Evolutionary conservation across 78 protist species (phyloP), one percentile per base, ranked within the genome.

Genomic region (Tieghemostelium lacteum): DNA sequence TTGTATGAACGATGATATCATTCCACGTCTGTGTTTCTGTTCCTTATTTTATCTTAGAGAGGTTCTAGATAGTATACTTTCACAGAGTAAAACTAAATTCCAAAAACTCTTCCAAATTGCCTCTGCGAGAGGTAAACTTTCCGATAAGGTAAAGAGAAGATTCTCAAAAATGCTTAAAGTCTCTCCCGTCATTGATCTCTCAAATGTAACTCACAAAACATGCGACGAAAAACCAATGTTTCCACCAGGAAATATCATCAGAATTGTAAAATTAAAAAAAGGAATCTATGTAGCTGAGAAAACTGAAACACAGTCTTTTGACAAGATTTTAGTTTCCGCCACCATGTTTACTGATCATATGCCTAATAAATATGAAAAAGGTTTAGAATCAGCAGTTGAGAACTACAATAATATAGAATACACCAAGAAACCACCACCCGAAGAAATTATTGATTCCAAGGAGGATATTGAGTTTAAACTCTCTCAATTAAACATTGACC

Each of bases 321-420:
- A 61, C 31, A 74, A 88, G 71, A 88, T 88, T 45, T 66, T 88
- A 1, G 87, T 88, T 16, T 88, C 93, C 0, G 22, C 55, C 12
- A 42, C 73, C 10, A 88, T 88, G 93, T 72, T 88, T 39, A 88
- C 86, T 2, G 93, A 88, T 66, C 93, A 88, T 34, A 77, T 88
- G 83, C 93, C 93, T 22, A 26, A 88, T 24, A 77, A 77, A 62
- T 88, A 88, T 63, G 93, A 88, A 40, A 63, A 60, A 28, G 85
- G 86, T 37, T 60, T 88, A 20, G 52, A 14, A 22, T 58, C 73
- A 22, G 76, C 91, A 0, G 14, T 83, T 17, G 37, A 69, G 24
- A 66, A 83, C 33, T 28, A 69, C 3, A 36, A 28, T 26, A 69
- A 66, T n/a, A 33, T 3, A 5, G 58, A 83, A 31, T 42, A 67